Base-by-base conservation (phyloP, 768 basidiomycete genomes). In the Pulveroboletus sp. region DNA sequence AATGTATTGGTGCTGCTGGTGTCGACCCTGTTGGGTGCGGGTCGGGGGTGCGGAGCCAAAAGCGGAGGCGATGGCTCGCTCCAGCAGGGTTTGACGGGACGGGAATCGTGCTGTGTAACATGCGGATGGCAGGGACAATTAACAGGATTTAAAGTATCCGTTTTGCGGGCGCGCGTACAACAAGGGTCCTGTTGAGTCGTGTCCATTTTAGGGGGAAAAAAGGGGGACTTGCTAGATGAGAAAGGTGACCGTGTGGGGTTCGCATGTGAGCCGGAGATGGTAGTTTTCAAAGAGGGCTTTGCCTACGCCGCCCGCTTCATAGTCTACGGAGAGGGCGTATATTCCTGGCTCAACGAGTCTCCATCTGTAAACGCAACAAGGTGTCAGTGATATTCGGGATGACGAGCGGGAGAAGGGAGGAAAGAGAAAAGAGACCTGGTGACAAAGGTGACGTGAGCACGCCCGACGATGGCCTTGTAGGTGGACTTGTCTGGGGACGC, bases 231-330 rank as follows among this genome's bases (percentile, higher is more conserved):
- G 80, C 82, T 84, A 85, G 50, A 87, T 79, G 24, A 81, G 62
- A 63, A 85, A 87, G 13, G 73, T 71, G 21, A 84, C 60, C 2
- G 68, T 61, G 40, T 73, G 70, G 14, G 82, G 81, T 41, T 83
- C 78, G 33, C 75, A 77, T 38, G 80, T 79, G 20, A 85, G 62
- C 19, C 70, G 69, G 36, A 87, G 61, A n/a, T 66, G 67, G 51
- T 76, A 66, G 50, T 82, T 74, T 14, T 80, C 77, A 47, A 86
- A 74, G 11, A 85, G 62, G 19, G 67, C 69, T 31, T 66, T 73
- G 12, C 83, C 83, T 0, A 80, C 78, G 1, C 85, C 84, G 40
- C 75, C 76, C 5, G 81, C 80, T 43, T 84, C 83, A 55, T 87
- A 86, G 17, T 82, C 83, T 55, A 86, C 61, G 6, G 80, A 76